phyloP scores from a whole-genome alignment of 2,329 filamentous ascomycete genomes.

The Sclerotinia minor region DNA sequence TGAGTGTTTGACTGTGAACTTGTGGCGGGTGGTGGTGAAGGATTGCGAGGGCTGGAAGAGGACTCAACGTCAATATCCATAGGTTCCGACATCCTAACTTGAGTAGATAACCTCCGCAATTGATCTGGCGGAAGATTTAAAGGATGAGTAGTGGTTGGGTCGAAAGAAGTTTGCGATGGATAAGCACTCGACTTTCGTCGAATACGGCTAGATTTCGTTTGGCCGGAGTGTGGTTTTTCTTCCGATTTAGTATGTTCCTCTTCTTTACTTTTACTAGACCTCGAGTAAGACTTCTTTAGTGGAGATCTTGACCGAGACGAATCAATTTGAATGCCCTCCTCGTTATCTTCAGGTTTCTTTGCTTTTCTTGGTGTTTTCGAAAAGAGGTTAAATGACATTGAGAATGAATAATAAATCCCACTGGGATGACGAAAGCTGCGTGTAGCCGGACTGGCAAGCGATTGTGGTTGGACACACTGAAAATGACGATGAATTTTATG shows the following conservation, averaged over 20 bases:
- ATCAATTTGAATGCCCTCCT: constrained; percentile 34
- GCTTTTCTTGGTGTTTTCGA: constrained; percentile 42
- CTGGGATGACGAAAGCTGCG: constrained; percentile 22
- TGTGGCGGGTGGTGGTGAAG: constrained; percentile 54
- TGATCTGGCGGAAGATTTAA: constrained; percentile 89
- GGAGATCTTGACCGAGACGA: constrained; percentile 38
- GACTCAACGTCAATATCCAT: constrained; percentile 74
- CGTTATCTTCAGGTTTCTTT: constrained; percentile 38
- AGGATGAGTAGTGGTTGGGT: constrained; percentile 72
- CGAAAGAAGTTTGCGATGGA: constrained; percentile 48
- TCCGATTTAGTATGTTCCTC: constrained; percentile 36
- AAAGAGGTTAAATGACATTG: constrained; percentile 39
- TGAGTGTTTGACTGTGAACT: constrained; percentile 30
- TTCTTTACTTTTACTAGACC: constrained; percentile 37
- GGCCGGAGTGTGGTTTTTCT: constrained; percentile 30
- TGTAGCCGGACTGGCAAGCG: constrained; percentile 24
- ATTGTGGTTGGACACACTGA: constrained; percentile 22
- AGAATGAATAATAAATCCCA: constrained; percentile 23
- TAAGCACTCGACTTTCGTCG: constrained; percentile 35
- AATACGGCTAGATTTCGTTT: constrained; percentile 39
- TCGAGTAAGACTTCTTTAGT: constrained; percentile 39
- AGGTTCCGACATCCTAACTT: constrained; percentile 58
- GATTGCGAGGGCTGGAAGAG: constrained; percentile 47
- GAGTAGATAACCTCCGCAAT: constrained; percentile 70
- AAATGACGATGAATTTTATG: background rate